A percentile compares a stretch with the other conserved stretches of the same genome.
phyloP scores from a whole-genome alignment of 768 basidiomycete species.

The Termitomyces sp. region DNA sequence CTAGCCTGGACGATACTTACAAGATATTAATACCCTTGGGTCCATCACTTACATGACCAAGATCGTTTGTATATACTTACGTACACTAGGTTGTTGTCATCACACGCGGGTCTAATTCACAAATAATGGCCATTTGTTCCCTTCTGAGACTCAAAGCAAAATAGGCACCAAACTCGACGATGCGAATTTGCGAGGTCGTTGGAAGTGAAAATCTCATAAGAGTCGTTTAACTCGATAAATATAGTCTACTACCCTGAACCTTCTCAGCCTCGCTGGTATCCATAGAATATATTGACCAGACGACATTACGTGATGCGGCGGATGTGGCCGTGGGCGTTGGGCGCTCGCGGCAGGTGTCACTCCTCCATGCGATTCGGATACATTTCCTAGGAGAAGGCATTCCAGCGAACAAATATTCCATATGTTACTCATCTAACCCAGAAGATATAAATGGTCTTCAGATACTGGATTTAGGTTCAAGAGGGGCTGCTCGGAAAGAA shows the following conservation, averaged over 20 bases:
- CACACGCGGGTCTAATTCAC: background rate
- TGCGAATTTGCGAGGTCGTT: conserved; percentile 2
- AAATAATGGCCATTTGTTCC: background rate
- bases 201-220: background rate
- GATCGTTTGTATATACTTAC: background rate
- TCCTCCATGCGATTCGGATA: conserved; percentile 37
- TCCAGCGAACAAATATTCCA: conserved; percentile 45
- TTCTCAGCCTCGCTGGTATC: background rate
- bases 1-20: background rate
- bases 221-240: background rate
- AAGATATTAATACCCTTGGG: background rate
- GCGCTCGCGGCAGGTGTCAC: conserved; percentile 13
- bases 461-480: conserved; percentile 48
- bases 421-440: conserved; percentile 44
- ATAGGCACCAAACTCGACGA: too few species aligned
- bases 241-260: background rate
- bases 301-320: conserved; percentile 9
- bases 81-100: background rate
- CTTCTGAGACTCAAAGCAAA: background rate
- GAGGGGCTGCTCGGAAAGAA: conserved; percentile 36
- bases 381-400: conserved; percentile 49
- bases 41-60: background rate
- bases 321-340: conserved; percentile 18
- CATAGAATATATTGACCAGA: background rate
- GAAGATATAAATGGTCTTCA: conserved; percentile 35